Conservation (phyloP, 768 basidiomycete species). For the Exsudoporus frostii region DNA sequence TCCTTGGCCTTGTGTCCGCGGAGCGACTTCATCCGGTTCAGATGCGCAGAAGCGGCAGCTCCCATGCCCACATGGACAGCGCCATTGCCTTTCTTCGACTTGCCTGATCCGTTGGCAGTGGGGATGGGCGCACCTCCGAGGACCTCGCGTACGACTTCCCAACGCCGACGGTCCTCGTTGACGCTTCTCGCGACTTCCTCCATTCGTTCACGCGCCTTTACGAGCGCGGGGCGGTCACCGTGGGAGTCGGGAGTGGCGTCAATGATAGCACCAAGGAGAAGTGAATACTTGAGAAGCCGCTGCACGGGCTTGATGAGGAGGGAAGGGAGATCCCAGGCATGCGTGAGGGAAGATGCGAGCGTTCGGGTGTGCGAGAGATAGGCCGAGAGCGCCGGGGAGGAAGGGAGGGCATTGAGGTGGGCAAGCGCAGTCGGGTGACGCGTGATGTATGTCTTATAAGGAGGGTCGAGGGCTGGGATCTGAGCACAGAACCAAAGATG, state of each 20-base stretch:
- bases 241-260: slow-evolving; percentile 71
- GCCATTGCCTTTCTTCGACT: slow-evolving; percentile 37
- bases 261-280: slow-evolving; percentile 75
- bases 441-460: slow-evolving; percentile 80
- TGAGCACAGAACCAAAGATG: slow-evolving; percentile 24
- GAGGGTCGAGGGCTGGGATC: slow-evolving; percentile 68
- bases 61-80: slow-evolving; percentile 41
- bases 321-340: slow-evolving; percentile 91
- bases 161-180: slow-evolving; percentile 72
- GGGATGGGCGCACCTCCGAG: slow-evolving; percentile 41
- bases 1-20: slow-evolving; percentile 35
- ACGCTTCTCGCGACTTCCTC: slow-evolving; percentile 73
- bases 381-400: slow-evolving; percentile 46
- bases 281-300: slow-evolving; percentile 89
- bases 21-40: slow-evolving; percentile 59
- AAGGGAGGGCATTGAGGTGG: slow-evolving; percentile 51
- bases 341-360: slow-evolving; percentile 67
- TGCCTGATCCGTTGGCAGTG: slow-evolving; percentile 38
- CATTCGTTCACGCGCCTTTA: slow-evolving; percentile 41
- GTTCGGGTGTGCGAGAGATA: slow-evolving; percentile 68
- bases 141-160: slow-evolving; percentile 78
- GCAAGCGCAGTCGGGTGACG: slow-evolving; percentile 72
- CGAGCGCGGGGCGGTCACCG: slow-evolving; percentile 48
- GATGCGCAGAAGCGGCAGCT: slow-evolving; percentile 53
- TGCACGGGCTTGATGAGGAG: slow-evolving; percentile 98